Conservation (phyloP, 2,329 filamentous ascomycete species). For the Lachnellula cervina region DNA sequence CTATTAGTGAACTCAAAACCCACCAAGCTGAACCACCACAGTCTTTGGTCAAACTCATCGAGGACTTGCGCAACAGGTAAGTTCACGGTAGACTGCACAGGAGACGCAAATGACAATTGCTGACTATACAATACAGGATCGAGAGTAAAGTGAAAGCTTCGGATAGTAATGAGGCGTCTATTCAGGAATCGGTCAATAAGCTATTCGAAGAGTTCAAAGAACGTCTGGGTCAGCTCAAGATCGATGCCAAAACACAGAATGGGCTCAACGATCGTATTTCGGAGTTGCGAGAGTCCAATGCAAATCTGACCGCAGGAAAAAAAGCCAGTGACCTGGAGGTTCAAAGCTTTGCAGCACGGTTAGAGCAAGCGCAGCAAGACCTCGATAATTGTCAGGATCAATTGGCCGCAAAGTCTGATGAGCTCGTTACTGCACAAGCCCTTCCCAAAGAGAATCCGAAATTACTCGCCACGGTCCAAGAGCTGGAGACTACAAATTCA, state of each 20-base stretch:
- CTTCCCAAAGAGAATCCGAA: conserved; percentile 18
- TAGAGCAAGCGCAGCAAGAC: conserved; percentile 17
- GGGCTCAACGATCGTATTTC: conserved; percentile 18
- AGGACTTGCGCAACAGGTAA: conserved; percentile 24
- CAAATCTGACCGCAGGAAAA: conserved; percentile 13
- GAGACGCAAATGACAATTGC: not conserved
- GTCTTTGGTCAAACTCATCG: conserved; percentile 18
- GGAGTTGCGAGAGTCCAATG: conserved; percentile 20
- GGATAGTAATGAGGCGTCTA: conserved; percentile 2
- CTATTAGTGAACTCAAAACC: conserved; percentile 12
- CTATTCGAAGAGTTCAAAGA: conserved; percentile 20
- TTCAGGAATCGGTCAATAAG: conserved; percentile 13
- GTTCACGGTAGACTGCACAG: not conserved
- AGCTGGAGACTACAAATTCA: conserved; percentile 21
- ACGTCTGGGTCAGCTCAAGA: conserved; percentile 15
- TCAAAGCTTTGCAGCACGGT: conserved; percentile 5
- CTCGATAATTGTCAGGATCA: conserved; percentile 14
- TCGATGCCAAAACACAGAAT: conserved; percentile 15
- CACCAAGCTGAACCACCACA: conserved; percentile 11
- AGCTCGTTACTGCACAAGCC: conserved; percentile 16
- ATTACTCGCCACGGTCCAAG: conserved; percentile 16
- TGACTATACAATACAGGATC: conserved; percentile 8
- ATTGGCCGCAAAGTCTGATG: conserved; percentile 16
- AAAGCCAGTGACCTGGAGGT: conserved; percentile 12
- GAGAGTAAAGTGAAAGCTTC: conserved; percentile 13